Evolutionary conservation across 352 stramenopile species (phyloP), one percentile per base, ranked within the genome.

Genomic region (Phytopythium helicoides): DNA sequence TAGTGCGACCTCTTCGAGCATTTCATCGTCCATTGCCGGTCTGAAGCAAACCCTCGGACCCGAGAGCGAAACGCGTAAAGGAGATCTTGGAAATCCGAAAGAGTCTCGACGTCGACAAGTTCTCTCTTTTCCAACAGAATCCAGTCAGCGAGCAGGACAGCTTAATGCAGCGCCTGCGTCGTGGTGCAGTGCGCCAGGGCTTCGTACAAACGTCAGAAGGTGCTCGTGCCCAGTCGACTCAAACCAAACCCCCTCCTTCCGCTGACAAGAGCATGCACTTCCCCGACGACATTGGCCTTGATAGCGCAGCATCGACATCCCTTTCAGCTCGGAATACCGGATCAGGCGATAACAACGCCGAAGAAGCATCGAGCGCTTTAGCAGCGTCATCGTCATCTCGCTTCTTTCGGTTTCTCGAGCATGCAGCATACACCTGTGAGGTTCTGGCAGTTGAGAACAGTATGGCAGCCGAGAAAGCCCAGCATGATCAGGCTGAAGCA

Each of bases 11-110:
- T 65, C 57, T 15, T 68, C 54, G 21, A 70, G 71, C 1, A 82
- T 84, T 28, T 55, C 76, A 1, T 82, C 75, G 7, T 89, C 81
- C n/a, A 87, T 91, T 52, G 81, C 76, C 21, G 77, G 74, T 4
- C 64, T 91, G 14, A 91, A 89, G 47, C 77, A 89, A 48, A 71
- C 77, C 14, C 58, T 91, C 6, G n/a, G 76, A 91, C 52, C 81
- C 81, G 35, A 75, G 77, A 1, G 71, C 69, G 0, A 81, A 75
- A 37, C 68, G 77, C 33, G 62, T 68, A n/a, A 85, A 81, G 50
- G 77, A 86, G 41, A 73, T 89, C 21, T 64, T 82, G 4, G 73
- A 87, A n/a, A 54, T 56, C 6, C 73, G 77, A 15, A 82, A 83
- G 47, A 50, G 44, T 15, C 67, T 89, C 26, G 77, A 91, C 3